Evolutionary conservation across 2,329 filamentous ascomycete genomes (phyloP).

Genomic region (Endothia cerciana): DNA sequence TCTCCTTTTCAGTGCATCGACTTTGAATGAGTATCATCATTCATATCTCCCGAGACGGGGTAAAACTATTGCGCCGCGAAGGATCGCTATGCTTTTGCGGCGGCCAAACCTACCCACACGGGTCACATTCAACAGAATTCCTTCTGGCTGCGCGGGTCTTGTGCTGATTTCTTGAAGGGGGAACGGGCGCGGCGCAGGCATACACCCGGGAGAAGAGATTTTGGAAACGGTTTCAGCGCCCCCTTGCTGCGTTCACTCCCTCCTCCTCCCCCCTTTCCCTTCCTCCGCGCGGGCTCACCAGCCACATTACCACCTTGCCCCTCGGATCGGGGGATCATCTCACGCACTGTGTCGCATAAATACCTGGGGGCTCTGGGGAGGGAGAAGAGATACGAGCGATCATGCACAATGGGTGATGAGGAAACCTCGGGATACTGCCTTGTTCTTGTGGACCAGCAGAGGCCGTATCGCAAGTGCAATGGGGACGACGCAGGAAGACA

Average conservation of each 20-base stretch:
- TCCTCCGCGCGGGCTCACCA: not conserved
- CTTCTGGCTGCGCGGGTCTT: not conserved
- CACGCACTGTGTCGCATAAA: constrained; percentile 1
- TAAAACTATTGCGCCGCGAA: not conserved
- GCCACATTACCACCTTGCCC: not conserved
- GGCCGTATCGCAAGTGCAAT: too few relatives aligned
- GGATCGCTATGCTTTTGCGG: not conserved
- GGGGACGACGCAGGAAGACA: too few relatives aligned
- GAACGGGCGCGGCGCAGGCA: not conserved
- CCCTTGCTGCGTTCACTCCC: not conserved
- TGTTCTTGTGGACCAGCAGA: too few relatives aligned
- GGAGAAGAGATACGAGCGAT: too few relatives aligned
- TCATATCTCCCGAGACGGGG: not conserved
- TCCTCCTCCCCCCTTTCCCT: not conserved
- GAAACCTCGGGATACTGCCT: too few relatives aligned
- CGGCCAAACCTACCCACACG: not conserved
- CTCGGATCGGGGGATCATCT: not conserved
- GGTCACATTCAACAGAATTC: not conserved
- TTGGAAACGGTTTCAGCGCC: not conserved
- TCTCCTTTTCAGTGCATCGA: not conserved
- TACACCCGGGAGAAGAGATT: not conserved
- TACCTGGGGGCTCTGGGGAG: too few relatives aligned
- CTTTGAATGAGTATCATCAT: not conserved
- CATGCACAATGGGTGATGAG: too few relatives aligned
- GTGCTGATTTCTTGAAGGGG: not conserved